Base-by-base conservation (phyloP, 2,329 filamentous ascomycete genomes). In the Dryadomyces sulphureus region DNA sequence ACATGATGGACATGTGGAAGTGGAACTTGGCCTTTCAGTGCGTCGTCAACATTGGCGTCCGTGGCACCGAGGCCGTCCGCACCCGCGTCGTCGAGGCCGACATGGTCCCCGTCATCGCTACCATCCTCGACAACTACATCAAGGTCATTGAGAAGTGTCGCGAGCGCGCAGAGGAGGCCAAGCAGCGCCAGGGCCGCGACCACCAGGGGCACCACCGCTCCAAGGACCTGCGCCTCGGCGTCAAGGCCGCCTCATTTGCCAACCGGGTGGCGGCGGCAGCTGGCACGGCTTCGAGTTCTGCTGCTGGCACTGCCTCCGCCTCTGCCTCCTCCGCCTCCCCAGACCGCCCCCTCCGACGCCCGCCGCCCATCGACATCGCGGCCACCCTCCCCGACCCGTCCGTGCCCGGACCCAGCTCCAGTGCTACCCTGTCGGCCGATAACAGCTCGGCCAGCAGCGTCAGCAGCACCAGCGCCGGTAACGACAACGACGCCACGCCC, bases 1-100 rank as follows among this genome's bases (percentile, higher is more conserved):
- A 98, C 62, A 83, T 95, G 80, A 95, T 96, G 90, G 90, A 95
- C 63, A 94, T 94, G 85, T 98, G 92, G 92, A 96, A 96, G 66
- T 98, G 92, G 92, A 98, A 95, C 60, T 74, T 98, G 52, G 92
- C 92, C 45, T 98, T 98, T 63, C 92, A 96, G 65, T 98, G 92
- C 63, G 89, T 96, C 53, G 92, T 98, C 61, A 98, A 98, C 64
- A 96, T 98, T 59, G 92, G 92, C 48, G 90, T 98, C 49, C 79
- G 92, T 55, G 92, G 92, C 49, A 95, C 92, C 12, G 92, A 98
- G 67, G 81, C 78, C 54, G 92, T 98, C 49, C 79, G 92, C 55
- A 96, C 92, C 48, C 77, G 92, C 54, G 90, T 98, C 3, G 92
- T 98, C 45, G 92, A 98, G 66, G 92, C 92, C 52, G 92, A 98